These are phyloP conservation scores for Trichomonascus vanleenenianus DNA, from an alignment of 805 yeast species.

Conservation along the genomic window DNA sequence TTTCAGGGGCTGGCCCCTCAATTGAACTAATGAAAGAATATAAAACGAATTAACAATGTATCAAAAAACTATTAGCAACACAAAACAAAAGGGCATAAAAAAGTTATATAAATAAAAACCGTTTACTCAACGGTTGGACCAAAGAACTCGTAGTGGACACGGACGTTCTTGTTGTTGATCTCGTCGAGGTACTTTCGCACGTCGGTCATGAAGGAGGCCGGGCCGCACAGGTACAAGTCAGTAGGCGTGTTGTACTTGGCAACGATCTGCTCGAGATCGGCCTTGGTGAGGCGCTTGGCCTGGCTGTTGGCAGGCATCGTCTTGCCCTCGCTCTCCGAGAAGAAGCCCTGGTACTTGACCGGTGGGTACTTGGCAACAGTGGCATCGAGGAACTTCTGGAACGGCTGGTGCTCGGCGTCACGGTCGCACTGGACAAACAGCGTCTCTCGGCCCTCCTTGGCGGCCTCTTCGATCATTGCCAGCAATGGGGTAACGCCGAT, in stretches of 20 bases:
- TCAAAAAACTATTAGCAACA: no score
- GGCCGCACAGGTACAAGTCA: constrained; percentile 8
- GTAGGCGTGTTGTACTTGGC: constrained; percentile 1
- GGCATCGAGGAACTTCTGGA: constrained; percentile 10
- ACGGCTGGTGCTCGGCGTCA: constrained; percentile 12
- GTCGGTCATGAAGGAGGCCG: constrained; percentile 7
- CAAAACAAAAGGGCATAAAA: no score
- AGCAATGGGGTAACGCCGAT: constrained; percentile 62
- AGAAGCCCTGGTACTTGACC: constrained; percentile 4
- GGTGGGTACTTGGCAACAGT: constrained; percentile 1
- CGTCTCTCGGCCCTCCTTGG: constrained; percentile 25
- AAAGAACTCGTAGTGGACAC: constrained; percentile 8
- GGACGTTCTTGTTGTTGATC: background rate
- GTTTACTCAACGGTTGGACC: constrained; percentile 13
- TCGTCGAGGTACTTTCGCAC: constrained; percentile 1
- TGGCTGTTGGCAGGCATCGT: background rate
- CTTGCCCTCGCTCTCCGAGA: constrained; percentile 1
- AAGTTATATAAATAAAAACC: no score
- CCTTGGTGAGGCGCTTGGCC: background rate
- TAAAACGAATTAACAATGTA: no score
- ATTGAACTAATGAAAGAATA: no score
- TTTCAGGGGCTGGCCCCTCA: no score
- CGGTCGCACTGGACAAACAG: constrained; percentile 31
- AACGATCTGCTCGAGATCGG: constrained; percentile 2
- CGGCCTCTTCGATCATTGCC: constrained; percentile 34